These are phyloP conservation scores for Passiflora organensis DNA, from an alignment of 345 rosid species.

Conservation along the genomic window DNA sequence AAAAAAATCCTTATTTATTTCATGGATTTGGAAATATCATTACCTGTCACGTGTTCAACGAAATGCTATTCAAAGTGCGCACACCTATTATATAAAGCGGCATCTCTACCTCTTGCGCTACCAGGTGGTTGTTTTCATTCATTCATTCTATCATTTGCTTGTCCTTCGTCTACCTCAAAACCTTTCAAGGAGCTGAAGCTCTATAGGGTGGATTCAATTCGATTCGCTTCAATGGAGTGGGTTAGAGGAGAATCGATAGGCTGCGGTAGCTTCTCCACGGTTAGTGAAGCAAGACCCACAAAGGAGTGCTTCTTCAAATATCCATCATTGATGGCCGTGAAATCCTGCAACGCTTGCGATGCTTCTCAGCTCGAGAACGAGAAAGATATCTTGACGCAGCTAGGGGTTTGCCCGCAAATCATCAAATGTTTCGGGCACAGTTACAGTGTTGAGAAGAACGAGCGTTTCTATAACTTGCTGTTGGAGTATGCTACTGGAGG, in stretches of 20 bases:
- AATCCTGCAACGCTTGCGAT: conserved; percentile 14
- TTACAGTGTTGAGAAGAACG: conserved; percentile 9
- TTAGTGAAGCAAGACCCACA: conserved; percentile 19
- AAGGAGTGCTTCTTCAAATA: neutral
- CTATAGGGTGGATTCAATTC: no score
- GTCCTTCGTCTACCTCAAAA: no score
- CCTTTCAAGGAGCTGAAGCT: no score
- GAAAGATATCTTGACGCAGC: conserved; percentile 9
- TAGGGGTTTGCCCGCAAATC: conserved; percentile 11
- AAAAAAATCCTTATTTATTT: no score
- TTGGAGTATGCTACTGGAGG: conserved; percentile 32
- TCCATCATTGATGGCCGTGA: conserved; percentile 21
- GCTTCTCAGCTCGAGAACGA: conserved; percentile 24
- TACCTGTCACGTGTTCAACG: neutral
- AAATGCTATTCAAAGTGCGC: neutral
- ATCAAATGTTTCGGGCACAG: conserved; percentile 20
- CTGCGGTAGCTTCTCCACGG: conserved; percentile 23
- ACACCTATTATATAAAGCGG: no score
- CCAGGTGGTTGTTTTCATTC: no score
- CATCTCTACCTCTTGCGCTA: no score
- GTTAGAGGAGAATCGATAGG: conserved; percentile 24
- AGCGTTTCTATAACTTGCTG: conserved; percentile 15
- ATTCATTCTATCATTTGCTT: no score
- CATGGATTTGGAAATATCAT: no score
- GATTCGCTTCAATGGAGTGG: conserved; percentile 34